These are phyloP conservation scores for Trichosanthes truncata DNA, from an alignment of 306 rosid genomes.

Conservation along the genomic window DNA sequence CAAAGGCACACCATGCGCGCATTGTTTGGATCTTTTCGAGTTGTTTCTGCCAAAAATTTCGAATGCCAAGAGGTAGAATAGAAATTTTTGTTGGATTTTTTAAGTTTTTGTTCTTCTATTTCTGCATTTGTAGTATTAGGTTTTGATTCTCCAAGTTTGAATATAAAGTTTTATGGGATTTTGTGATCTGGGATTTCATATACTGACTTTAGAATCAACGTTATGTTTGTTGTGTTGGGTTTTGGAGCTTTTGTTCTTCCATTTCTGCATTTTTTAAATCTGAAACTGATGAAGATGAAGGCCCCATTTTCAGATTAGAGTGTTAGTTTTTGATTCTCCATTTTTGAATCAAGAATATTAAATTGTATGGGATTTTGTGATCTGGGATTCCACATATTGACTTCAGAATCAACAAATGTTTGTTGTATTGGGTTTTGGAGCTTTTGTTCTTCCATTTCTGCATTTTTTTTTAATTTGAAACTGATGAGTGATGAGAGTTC, in stretches of 20 bases:
- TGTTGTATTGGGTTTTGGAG: not conserved
- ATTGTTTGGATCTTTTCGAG: constrained; percentile 40
- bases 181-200: not conserved
- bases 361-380: not conserved
- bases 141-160: not conserved
- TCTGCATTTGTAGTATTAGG: not conserved
- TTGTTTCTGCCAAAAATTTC: constrained; percentile 40
- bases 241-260: not conserved
- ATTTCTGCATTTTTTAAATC: not conserved
- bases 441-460: not conserved
- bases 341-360: not conserved
- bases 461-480: not conserved
- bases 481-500: not conserved
- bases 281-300: not conserved
- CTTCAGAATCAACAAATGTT: not conserved
- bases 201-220: not conserved
- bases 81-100: not conserved
- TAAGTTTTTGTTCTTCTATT: not conserved
- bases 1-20: constrained; percentile 62
- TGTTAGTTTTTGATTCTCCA: not conserved
- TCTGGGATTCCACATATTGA: not conserved
- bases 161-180: not conserved
- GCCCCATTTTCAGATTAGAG: not conserved
- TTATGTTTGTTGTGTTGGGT: not conserved
- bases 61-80: constrained; percentile 55